These are phyloP conservation scores for Venturia effusa DNA, from an alignment of 2,329 filamentous ascomycete genomes.

Conservation along the genomic window DNA sequence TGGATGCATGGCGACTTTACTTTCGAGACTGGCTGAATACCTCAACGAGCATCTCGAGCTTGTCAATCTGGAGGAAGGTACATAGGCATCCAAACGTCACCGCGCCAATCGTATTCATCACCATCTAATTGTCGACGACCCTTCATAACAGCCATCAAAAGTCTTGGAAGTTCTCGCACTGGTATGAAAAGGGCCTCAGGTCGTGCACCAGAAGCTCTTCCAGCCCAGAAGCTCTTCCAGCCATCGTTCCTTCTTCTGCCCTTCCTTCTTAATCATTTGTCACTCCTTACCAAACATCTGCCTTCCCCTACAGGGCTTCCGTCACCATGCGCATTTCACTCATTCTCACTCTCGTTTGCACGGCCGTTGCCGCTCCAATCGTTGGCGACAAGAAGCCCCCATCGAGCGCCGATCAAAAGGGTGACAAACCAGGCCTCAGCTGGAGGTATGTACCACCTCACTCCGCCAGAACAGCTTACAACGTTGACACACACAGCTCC, in stretches of 20 bases:
- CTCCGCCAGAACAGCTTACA: not conserved
- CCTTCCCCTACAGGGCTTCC: not conserved
- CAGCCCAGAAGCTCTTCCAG: no score
- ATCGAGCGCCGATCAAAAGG: not conserved
- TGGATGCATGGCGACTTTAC: no score
- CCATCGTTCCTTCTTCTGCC: not conserved
- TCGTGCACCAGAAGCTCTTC: no score
- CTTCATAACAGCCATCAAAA: not conserved
- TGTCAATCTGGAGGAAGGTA: not conserved
- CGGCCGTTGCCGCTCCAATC: not conserved
- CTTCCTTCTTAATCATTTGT: not conserved
- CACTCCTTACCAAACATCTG: not conserved
- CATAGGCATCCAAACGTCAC: no score
- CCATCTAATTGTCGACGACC: not conserved
- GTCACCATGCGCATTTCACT: not conserved
- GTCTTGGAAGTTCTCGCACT: not conserved
- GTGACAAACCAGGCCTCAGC: not conserved
- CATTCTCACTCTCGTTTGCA: not conserved
- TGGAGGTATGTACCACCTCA: not conserved
- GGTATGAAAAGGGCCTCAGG: not conserved
- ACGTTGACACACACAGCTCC: not conserved
- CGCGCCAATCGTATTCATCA: no score
- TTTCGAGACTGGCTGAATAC: no score
- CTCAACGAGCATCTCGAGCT: not conserved
- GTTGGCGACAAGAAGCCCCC: not conserved